Base-by-base conservation (phyloP, 1,139 yeast species). In the Torulaspora globosa region DNA sequence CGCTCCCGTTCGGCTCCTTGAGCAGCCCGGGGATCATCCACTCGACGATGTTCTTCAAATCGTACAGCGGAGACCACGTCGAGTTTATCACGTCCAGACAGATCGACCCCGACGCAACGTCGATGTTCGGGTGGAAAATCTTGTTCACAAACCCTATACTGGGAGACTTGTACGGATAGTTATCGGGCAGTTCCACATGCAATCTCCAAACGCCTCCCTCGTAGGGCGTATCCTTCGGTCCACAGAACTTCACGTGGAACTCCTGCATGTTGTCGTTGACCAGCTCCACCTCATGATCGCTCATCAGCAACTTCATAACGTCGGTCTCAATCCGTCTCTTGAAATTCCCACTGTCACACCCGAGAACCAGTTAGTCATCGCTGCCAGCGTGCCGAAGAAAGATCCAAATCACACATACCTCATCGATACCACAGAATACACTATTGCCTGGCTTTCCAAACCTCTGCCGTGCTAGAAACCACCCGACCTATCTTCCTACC, bases 51-150 rank as follows among this genome's bases (percentile, higher is more conserved):
- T 92, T 92, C 56, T 84, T 73, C 57, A 90, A 75, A 43, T 92
- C 97, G 72, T 89, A 92, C 90, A 92, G 86, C 2, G 98, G 98
- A 36, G 95, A 85, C 98, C 98, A 92, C 1, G 97, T 89, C 63
- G 92, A 97, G 67, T 92, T 92, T 56, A 92, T 90, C 29, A 92
- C 98, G 63, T 92, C 98, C 49, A 92, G 78, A 68, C 98, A 92
- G 11, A 92, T 97, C 0, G 95, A 82, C 0, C 98, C 98, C 3
- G 95, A 84, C 24, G 80, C 76, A 62, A 87, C 92, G 60, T 87
- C 96, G 50, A 87, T 86, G 63, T 92, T 92, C 5, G 98, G 98
- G 63, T 92, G 98, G 67, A 80, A 90, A 27, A 92, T 90, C 65
- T 84, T 86, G 67, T 90, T 92, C 47, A 82, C 82, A 64, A 92